These are phyloP conservation scores for Globisporangium camurandrum DNA, from an alignment of 352 stramenopile species.

Conservation along the genomic window DNA sequence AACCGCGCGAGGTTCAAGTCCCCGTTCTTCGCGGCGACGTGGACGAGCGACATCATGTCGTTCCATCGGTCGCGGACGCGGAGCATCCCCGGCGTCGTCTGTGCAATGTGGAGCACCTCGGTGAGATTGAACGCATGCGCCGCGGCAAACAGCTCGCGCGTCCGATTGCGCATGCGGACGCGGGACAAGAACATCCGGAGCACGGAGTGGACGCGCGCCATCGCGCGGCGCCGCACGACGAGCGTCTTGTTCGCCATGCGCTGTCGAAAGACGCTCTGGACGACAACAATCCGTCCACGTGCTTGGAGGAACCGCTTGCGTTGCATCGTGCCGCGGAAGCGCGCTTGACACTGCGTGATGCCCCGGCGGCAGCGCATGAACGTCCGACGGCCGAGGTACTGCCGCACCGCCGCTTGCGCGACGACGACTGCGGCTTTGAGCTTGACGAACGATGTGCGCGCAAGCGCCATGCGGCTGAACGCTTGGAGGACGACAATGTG, in stretches of 20 bases:
- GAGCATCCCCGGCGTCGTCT: constrained; percentile 75
- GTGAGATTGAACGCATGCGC: constrained; percentile 75
- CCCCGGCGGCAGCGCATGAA: constrained; percentile 59
- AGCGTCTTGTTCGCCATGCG: constrained; percentile 43
- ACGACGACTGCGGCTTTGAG: constrained; percentile 37
- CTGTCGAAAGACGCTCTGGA: constrained; percentile 74
- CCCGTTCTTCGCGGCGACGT: constrained; percentile 84
- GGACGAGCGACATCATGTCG: constrained; percentile 83
- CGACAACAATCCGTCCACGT: constrained; percentile 40
- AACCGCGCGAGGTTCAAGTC: constrained; percentile 80
- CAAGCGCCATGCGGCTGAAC: constrained; percentile 59
- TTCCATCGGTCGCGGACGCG: constrained; percentile 65
- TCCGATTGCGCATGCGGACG: constrained; percentile 79
- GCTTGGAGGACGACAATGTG: constrained; percentile 64
- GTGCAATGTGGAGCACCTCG: constrained; percentile 69
- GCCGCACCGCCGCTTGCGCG: constrained; percentile 67
- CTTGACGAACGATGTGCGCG: constrained; percentile 46
- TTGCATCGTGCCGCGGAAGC: constrained; percentile 48
- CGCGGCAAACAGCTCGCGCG: constrained; percentile 66
- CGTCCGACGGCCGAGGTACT: constrained; percentile 50
- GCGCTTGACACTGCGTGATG: constrained; percentile 64
- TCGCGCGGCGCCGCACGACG: constrained; percentile 44
- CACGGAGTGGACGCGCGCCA: constrained; percentile 63
- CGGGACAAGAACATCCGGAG: constrained; percentile 71
- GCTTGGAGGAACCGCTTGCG: constrained; percentile 52